Conservation (phyloP, 352 stramenopile species). For the Globisporangium cystogenes region DNA sequence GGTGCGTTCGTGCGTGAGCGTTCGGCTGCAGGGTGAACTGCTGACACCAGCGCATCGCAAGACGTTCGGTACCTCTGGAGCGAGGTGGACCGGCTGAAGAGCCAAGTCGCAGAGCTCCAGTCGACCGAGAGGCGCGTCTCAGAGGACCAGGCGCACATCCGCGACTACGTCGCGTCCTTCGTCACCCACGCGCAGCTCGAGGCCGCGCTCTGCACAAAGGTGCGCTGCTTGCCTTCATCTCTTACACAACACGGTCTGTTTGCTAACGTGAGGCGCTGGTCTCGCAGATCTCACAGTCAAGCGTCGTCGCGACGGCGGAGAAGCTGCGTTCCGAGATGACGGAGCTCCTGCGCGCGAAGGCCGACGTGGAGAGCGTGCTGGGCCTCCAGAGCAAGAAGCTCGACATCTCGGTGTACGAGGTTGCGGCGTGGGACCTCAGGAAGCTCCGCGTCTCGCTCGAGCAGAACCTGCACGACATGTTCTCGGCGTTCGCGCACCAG, state of each 20-base stretch:
- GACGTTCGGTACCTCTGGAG: slow-evolving; percentile 48
- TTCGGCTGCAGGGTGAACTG: neutral
- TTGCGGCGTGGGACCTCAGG: slow-evolving; percentile 41
- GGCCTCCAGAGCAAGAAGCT: slow-evolving; percentile 45
- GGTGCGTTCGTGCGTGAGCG: neutral
- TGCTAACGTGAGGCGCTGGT: too few relatives aligned
- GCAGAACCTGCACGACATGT: slow-evolving; percentile 54
- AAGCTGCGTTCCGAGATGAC: slow-evolving; percentile 25
- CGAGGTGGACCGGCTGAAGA: slow-evolving; percentile 56
- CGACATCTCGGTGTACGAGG: slow-evolving; percentile 59
- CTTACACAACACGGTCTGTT: too few relatives aligned
- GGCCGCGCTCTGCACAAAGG: slow-evolving; percentile 49
- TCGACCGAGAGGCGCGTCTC: slow-evolving; percentile 14
- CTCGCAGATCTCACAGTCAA: slow-evolving; percentile 32
- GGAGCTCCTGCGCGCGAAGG: slow-evolving; percentile 33
- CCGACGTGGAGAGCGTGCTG: slow-evolving; percentile 22
- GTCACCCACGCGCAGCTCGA: slow-evolving; percentile 61
- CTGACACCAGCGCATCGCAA: too few relatives aligned
- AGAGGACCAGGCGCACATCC: slow-evolving; percentile 27
- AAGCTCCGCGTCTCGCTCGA: slow-evolving; percentile 48
- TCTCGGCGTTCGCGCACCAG: slow-evolving; percentile 45
- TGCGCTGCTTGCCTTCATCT: slow-evolving; percentile 6
- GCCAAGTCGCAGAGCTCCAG: slow-evolving; percentile 37
- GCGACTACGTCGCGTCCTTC: slow-evolving; percentile 32
- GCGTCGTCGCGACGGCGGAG: slow-evolving; percentile 26